Evolutionary conservation across 192 early-diverging fungal genomes (phyloP).

Genomic region (Coemansia sp.): DNA sequence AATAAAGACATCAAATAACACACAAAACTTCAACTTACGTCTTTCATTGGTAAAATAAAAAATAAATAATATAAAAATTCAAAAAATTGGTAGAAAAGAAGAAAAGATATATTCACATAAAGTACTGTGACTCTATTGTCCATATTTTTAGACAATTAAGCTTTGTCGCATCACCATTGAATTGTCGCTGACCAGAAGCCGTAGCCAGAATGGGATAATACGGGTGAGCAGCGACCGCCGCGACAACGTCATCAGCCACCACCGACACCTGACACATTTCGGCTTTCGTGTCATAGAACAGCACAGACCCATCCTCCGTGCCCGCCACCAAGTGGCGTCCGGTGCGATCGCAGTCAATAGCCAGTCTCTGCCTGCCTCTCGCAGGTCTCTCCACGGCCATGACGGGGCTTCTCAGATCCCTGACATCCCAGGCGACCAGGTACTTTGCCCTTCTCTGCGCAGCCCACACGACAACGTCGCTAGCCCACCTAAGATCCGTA

Average conservation of each 20-base stretch:
- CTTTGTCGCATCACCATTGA: not conserved
- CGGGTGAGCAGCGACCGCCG: conserved; percentile 63
- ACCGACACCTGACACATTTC: not conserved
- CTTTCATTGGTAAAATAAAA: not conserved
- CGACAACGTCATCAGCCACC: conserved; percentile 56
- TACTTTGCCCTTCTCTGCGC: conserved; percentile 60
- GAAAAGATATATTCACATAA: not conserved
- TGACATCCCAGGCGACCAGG: conserved; percentile 78
- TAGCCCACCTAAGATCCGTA: conserved; percentile 66
- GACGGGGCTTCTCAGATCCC: conserved; percentile 68
- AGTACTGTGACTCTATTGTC: conserved; percentile 22
- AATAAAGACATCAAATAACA: not conserved
- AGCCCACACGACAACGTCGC: conserved; percentile 64
- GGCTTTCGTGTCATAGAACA: conserved; percentile 5
- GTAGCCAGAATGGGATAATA: conserved; percentile 65
- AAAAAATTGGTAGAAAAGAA: not conserved
- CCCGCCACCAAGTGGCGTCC: conserved; percentile 65
- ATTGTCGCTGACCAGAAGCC: conserved; percentile 69
- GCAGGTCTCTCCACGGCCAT: conserved; percentile 30
- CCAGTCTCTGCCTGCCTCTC: conserved; percentile 63
- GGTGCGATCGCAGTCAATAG: conserved; percentile 65
- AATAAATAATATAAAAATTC: not conserved
- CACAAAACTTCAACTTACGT: not conserved
- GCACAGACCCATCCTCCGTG: conserved; percentile 25
- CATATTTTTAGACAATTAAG: conserved; percentile 26